These are phyloP conservation scores for Halteria grandinella DNA, from an alignment of 73 alveolate species.

Conservation along the genomic window DNA sequence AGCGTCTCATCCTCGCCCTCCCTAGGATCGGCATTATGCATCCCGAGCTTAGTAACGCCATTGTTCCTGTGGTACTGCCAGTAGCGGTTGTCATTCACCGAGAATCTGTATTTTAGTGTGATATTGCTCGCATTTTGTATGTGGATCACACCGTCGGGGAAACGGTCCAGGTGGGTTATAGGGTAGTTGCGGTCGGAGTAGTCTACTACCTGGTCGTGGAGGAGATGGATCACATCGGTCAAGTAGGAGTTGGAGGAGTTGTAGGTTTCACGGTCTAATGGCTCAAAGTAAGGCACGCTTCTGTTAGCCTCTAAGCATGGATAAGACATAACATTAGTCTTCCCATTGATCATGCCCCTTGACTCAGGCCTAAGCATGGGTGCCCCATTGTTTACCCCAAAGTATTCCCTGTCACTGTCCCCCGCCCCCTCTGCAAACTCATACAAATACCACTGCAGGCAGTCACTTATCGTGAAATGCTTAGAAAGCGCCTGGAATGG, in stretches of 20 bases:
- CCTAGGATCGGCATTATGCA: slow-evolving; percentile 61
- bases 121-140: slow-evolving; percentile 73
- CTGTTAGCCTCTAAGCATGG: background rate
- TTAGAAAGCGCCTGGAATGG: slow-evolving; percentile 6
- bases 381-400: slow-evolving; percentile 28
- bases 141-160: slow-evolving; percentile 93
- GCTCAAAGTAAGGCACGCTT: background rate
- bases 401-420: slow-evolving; percentile 1
- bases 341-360: slow-evolving; percentile 41
- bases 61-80: slow-evolving; percentile 89
- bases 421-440: background rate
- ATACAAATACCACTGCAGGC: slow-evolving; percentile 44
- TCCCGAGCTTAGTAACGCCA: slow-evolving; percentile 86
- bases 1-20: slow-evolving; percentile 35
- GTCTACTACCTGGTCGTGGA: background rate
- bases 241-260: background rate
- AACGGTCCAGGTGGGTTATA: slow-evolving; percentile 1
- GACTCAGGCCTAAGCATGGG: slow-evolving; percentile 20
- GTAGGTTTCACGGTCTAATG: background rate
- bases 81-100: slow-evolving; percentile 84
- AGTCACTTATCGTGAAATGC: slow-evolving; percentile 8
- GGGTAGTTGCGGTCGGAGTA: background rate
- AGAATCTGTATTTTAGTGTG: slow-evolving; percentile 70
- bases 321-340: background rate
- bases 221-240: background rate